Evolutionary conservation across 352 stramenopile species (phyloP), one percentile per base, ranked within the genome.

Genomic region (Phytophthora ramorum): DNA sequence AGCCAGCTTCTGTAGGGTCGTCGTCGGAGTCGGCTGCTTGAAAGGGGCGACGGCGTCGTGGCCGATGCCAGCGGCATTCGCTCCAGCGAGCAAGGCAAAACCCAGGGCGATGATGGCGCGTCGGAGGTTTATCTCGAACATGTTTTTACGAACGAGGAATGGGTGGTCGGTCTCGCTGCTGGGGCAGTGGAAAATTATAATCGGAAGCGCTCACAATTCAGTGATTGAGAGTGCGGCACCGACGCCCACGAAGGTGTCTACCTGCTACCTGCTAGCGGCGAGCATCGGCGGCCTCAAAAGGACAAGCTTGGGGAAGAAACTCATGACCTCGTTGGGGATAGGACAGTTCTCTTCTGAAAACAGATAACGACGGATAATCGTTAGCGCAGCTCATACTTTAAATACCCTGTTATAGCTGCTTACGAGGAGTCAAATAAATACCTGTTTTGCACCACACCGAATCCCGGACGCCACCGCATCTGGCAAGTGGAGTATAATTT

Each of bases 11-110:
- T 60, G 37, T 24, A 48, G 37, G 3, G 50, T 61, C 3, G 58
- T 66, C 7, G 13, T 53, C 0, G 58, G 58, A 8, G 49, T 55
- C 4, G 58, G 58, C n/a, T 66, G 40, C 6, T 50, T 30, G 30
- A 61, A 66, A 41, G 28, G 70, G 28, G 54, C 48, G 10, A 66
- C 58, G 3, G 13, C 24, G 55, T 64, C 69, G 48, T 66, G 64
- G 40, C n/a, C 66, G 45, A 66, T 63, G 53, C 58, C 53, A 19
- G 53, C 58, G 10, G 38, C 58, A 10, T 54, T n/a, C 10, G 37
- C 46, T 16, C 44, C 22, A 20, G 7, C 16, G 38, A 65, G 37
- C 16, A 47, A 37, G 8, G 37, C 51, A 19, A 59, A 35, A 5
- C 22, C 14, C 1, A 10, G n/a, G 19, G 10, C n/a, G 50, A 57